Conservation (phyloP, 208 protist species). For the Vickermania spadyakhi region DNA sequence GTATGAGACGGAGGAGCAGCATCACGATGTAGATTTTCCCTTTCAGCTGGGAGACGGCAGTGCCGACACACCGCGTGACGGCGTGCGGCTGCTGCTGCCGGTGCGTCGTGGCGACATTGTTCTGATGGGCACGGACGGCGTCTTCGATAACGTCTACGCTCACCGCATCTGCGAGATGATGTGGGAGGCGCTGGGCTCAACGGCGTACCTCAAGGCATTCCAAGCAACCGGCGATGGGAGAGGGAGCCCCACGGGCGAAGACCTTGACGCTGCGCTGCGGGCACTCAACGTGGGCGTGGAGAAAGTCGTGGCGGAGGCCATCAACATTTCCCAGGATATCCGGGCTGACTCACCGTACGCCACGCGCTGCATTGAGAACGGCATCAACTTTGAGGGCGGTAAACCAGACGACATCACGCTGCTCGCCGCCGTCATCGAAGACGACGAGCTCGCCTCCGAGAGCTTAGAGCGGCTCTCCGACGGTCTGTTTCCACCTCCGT, state of each 20-base stretch:
- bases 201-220: conserved; percentile 20
- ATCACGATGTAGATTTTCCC: conserved; percentile 53
- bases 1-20: conserved; percentile 42
- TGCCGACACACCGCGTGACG: conserved; percentile 30
- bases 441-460: conserved; percentile 24
- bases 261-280: conserved; percentile 32
- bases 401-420: conserved; percentile 76
- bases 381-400: conserved; percentile 58
- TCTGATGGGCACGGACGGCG: conserved; percentile 55
- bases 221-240: background rate
- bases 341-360: conserved; percentile 57
- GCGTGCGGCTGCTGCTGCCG: conserved; percentile 25
- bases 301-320: conserved; percentile 26
- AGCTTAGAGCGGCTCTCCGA: conserved; percentile 30
- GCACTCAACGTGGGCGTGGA: conserved; percentile 21
- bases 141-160: conserved; percentile 70
- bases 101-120: conserved; percentile 48
- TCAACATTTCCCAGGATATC: conserved; percentile 24
- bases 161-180: conserved; percentile 21
- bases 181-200: conserved; percentile 20
- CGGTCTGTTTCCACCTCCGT: conserved; percentile 31
- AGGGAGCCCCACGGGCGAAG: background rate
- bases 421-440: conserved; percentile 41
- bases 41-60: conserved; percentile 62
- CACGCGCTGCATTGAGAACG: conserved; percentile 41